Conservation (phyloP, 176 grass and related monocot species). For the Aechmea fasciata region DNA sequence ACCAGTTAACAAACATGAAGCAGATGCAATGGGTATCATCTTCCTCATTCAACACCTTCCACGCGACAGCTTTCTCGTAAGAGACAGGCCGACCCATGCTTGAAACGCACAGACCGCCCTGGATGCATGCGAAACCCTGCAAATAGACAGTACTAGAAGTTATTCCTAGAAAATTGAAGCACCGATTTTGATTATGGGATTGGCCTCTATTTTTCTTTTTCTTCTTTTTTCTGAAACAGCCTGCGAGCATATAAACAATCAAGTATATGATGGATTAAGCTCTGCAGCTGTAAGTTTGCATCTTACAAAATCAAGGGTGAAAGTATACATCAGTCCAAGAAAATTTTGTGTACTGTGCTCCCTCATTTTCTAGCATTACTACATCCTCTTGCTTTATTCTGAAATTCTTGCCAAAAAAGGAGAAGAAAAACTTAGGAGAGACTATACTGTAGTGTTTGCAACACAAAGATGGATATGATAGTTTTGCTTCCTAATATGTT, state of each 20-base stretch:
- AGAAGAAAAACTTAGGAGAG: too few species aligned
- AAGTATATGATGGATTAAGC: too few species aligned
- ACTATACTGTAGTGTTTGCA: too few species aligned
- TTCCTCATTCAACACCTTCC: conserved; percentile 39
- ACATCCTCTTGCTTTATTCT: too few species aligned
- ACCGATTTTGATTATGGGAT: not conserved
- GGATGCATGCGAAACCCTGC: conserved; percentile 62
- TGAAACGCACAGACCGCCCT: conserved; percentile 56
- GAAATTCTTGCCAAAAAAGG: too few species aligned
- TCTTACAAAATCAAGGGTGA: too few species aligned
- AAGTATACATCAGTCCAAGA: too few species aligned
- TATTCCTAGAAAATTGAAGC: not conserved
- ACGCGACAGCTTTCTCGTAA: conserved; percentile 56
- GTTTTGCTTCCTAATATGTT: not conserved
- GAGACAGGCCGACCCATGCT: conserved; percentile 64
- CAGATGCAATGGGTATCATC: conserved; percentile 16
- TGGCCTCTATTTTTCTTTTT: not conserved
- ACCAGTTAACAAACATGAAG: conserved; percentile 20
- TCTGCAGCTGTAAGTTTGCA: too few species aligned
- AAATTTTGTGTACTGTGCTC: too few species aligned
- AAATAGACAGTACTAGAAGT: not conserved
- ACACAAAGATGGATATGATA: too few species aligned
- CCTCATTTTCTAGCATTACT: too few species aligned
- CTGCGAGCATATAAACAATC: not conserved
- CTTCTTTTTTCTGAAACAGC: not conserved